Evolutionary conservation across 2,329 filamentous ascomycete species (phyloP).

Genomic region (Penicillium corylophilum): DNA sequence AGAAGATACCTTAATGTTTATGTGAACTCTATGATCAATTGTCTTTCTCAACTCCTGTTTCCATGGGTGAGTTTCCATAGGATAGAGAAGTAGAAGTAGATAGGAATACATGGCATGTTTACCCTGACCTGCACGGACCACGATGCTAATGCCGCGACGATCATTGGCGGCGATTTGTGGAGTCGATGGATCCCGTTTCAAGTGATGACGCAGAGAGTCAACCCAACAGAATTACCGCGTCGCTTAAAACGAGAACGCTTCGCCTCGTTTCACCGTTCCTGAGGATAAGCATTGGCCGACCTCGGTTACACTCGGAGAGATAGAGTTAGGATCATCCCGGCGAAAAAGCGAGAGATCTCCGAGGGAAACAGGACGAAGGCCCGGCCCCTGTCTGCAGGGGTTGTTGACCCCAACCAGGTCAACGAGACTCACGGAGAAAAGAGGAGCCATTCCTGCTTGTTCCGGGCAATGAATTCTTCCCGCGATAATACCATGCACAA

Average conservation of each 20-base stretch:
- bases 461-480: background rate
- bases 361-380: background rate
- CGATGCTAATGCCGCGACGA: background rate
- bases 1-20: background rate
- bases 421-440: background rate
- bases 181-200: background rate
- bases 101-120: background rate
- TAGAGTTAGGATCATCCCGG: background rate
- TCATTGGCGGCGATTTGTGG: background rate
- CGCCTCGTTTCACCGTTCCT: background rate
- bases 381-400: background rate
- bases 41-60: too few relatives aligned
- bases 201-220: background rate
- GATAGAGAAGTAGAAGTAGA: background rate
- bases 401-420: background rate
- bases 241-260: background rate
- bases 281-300: background rate
- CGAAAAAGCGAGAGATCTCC: background rate
- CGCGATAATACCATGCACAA: too few relatives aligned
- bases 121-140: background rate
- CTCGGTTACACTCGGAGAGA: background rate
- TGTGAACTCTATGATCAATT: background rate
- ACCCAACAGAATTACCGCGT: background rate
- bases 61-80: too few relatives aligned
- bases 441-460: background rate